These are phyloP conservation scores for Beauveria varroae DNA, from an alignment of 2,329 filamentous ascomycete genomes.

Conservation along the genomic window DNA sequence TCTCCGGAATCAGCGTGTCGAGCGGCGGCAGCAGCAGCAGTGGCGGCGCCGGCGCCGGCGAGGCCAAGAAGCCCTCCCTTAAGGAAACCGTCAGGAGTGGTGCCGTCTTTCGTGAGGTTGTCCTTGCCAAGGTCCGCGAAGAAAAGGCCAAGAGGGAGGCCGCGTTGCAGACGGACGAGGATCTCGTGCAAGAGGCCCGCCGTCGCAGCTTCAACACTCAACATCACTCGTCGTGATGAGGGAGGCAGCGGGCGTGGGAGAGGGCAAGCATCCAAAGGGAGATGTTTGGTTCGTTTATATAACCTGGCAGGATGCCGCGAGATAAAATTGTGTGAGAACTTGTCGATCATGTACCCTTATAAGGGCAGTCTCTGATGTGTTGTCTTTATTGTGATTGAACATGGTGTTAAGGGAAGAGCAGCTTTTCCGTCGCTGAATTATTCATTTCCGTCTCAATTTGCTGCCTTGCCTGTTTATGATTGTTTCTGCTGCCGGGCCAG, in stretches of 20 bases:
- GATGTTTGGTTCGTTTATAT: neutral
- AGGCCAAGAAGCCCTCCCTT: slow-evolving; percentile 29
- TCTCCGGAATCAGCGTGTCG: slow-evolving; percentile 2
- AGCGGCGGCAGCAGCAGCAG: slow-evolving; percentile 1
- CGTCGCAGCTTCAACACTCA: slow-evolving; percentile 24
- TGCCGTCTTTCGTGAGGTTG: slow-evolving; percentile 88
- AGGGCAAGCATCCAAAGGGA: neutral
- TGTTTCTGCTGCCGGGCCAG: neutral
- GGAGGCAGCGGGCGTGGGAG: neutral
- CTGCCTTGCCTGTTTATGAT: neutral
- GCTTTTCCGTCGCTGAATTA: neutral
- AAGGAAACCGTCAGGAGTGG: slow-evolving; percentile 32
- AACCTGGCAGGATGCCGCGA: neutral
- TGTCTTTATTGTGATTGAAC: neutral
- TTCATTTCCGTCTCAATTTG: neutral
- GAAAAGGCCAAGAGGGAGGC: slow-evolving; percentile 58
- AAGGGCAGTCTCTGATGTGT: neutral
- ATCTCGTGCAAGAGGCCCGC: slow-evolving; percentile 43
- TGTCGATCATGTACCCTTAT: neutral
- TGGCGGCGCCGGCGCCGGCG: slow-evolving; percentile 24
- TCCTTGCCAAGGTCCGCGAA: slow-evolving; percentile 85
- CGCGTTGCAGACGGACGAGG: slow-evolving; percentile 57
- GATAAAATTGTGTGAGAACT: neutral
- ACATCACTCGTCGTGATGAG: neutral
- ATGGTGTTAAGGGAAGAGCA: neutral